Base-by-base conservation (phyloP, 169 alveolate species). In the Plasmodium cynomolgi region DNA sequence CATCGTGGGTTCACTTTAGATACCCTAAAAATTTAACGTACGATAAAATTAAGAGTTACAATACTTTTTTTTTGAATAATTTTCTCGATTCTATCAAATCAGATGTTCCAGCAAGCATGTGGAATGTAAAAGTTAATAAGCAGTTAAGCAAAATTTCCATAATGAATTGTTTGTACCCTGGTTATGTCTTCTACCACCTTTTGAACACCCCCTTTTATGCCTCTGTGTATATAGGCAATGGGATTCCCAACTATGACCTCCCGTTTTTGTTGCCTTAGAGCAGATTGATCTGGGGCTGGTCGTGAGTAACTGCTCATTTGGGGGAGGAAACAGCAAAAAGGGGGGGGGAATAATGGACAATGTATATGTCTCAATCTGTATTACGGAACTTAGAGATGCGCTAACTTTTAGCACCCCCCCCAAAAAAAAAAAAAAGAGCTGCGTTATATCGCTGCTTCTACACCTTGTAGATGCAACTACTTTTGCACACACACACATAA, bases 1-100 rank as follows among this genome's bases (percentile, higher is more conserved):
- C 93, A 33, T 85, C 93, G 71, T 85, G 93, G 93, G 93, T 85
- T 68, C 93, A 85, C 68, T 85, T 85, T 50, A 74, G 93, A 74
- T 85, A 85, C 71, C 93, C 93, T 75, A 85, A 85, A 75, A 85
- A 85, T 34, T 56, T 85, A 77, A 85, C 93, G 41, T 85, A 75
- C 62, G 93, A 85, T 37, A 85, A 85, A 56, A 85, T 85, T 75
- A 85, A 85, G 29, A 85, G 62, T 85, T 85, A 71, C 31, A 77
- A 85, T 50, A 75, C 81, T 75, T 85, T 85, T 85, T 85, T 85
- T 85, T 44, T 85, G 80, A 75, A 85, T 85, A 85, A 85, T 54
- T 85, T 85, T 85, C 62, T 85, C 71, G 93, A 85, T 85, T 56
- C 93, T 29, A 85, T 85, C 15, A 74, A 85, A 29, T 50, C 80